These are phyloP conservation scores for Pyrenula aspistea DNA, from an alignment of 495 filamentous ascomycete species.

Conservation along the genomic window DNA sequence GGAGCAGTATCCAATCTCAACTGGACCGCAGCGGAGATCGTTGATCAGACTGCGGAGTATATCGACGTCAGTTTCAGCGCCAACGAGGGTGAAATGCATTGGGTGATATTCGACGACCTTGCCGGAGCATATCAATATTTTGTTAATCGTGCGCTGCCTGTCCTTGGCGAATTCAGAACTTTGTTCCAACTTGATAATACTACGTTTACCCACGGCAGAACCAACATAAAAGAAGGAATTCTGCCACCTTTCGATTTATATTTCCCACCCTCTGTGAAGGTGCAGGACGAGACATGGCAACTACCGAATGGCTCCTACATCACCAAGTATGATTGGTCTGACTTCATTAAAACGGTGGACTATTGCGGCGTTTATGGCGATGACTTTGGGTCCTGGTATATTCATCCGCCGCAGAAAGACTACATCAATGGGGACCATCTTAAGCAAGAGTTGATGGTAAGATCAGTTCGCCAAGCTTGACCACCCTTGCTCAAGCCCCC, in stretches of 20 bases:
- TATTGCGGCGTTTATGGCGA: slow-evolving; percentile 25
- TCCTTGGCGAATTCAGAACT: slow-evolving; percentile 27
- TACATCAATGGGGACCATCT: slow-evolving; percentile 29
- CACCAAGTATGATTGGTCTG: slow-evolving; percentile 28
- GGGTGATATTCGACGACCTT: slow-evolving; percentile 23
- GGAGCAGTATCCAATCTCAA: slow-evolving; percentile 20
- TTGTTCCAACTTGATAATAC: slow-evolving; percentile 23
- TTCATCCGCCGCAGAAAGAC: slow-evolving; percentile 25
- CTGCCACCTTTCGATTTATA: slow-evolving; percentile 19
- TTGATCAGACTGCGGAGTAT: slow-evolving; percentile 14
- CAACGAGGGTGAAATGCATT: slow-evolving; percentile 26
- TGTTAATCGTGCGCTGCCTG: slow-evolving; percentile 24
- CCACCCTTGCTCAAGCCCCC: not conserved
- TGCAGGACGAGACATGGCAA: slow-evolving; percentile 32
- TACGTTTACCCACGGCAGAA: slow-evolving; percentile 22
- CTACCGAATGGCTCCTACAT: slow-evolving; percentile 23
- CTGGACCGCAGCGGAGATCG: slow-evolving; percentile 21
- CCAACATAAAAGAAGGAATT: slow-evolving; percentile 17
- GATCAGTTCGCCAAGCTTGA: not conserved
- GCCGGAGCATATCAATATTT: slow-evolving; percentile 31
- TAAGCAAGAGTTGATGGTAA: slow-evolving; percentile 29
- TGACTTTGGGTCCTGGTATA: slow-evolving; percentile 28
- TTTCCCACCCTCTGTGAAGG: slow-evolving; percentile 18
- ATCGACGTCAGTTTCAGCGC: slow-evolving; percentile 23
- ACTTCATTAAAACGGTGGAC: slow-evolving; percentile 16